phyloP scores from a whole-genome alignment of 1,284 basidiomycete species.

The Ganoderma multipileum region DNA sequence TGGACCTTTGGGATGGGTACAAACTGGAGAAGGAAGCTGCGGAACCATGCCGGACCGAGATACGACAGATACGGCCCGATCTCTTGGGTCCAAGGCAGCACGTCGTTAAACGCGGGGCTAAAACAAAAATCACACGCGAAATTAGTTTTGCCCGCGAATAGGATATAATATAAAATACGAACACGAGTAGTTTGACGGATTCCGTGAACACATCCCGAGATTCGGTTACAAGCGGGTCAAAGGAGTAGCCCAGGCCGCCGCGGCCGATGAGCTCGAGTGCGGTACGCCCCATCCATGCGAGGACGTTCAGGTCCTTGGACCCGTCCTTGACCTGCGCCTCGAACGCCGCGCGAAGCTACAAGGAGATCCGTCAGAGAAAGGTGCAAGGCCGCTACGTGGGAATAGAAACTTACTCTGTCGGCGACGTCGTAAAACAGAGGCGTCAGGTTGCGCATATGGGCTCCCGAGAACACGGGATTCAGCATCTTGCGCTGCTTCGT shows the following conservation, averaged over 20 bases:
- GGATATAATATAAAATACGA: not conserved
- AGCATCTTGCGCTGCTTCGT: constrained; percentile 36
- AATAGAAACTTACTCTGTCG: constrained; percentile 21
- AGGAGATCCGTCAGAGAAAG: not conserved
- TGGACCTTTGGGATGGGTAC: not conserved
- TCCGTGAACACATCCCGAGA: constrained; percentile 33
- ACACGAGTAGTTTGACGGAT: not conserved
- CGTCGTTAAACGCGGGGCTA: not conserved
- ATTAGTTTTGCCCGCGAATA: not conserved
- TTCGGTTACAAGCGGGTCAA: constrained; percentile 41
- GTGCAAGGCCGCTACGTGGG: not conserved
- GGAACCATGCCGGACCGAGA: constrained; percentile 2
- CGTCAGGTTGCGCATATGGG: constrained; percentile 34
- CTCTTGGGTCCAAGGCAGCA: not conserved
- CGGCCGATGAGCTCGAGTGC: constrained; percentile 42
- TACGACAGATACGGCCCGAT: not conserved
- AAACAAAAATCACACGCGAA: not conserved
- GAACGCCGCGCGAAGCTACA: constrained; percentile 28
- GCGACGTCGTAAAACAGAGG: constrained; percentile 35
- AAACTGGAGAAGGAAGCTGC: constrained; percentile 1
- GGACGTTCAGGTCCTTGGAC: constrained; percentile 41
- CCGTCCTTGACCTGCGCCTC: constrained; percentile 20
- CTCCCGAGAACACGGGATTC: constrained; percentile 38
- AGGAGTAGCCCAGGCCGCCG: constrained; percentile 46
- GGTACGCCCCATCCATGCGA: constrained; percentile 44